Base-by-base conservation (phyloP, 2,329 filamentous ascomycete genomes). In the Aspergillus arachidicola region DNA sequence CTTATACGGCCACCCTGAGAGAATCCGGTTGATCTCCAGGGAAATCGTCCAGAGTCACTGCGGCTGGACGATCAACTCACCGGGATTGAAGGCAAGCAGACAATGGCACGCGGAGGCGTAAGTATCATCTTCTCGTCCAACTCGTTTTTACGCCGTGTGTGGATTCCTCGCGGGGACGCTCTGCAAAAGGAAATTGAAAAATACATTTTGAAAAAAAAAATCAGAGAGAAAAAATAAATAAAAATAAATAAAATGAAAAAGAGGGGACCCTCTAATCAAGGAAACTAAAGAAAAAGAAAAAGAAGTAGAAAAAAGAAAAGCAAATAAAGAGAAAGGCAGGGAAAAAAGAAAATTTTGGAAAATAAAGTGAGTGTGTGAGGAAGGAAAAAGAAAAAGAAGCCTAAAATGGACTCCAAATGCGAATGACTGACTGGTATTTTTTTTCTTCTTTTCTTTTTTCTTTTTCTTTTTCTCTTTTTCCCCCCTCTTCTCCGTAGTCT, bases 41-140 rank as follows among this genome's bases (percentile, higher is more conserved):
- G 32, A 36, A 38, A 55, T 38, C 38, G 7, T 55, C 51, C 11
- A 55, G 34, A 55, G 34, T 28, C 32, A 48, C 45, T 32, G 45
- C 48, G 48, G 58, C 58, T 54, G 48, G 51, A 38, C 51, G 51
- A 55, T 55, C 51, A 55, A 32, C 32, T 38, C 30, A n/a, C 51
- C 32, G 12, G 51, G 32, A 55, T 55, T 16, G 51, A 36, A n/a
- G 32, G 21, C 51, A 55, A 55, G 51, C 21, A 38, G 51, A 54
- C 51, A 55, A 55, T 55, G 51, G 51, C 51, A 55, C 32, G 51
- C 50, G 50, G 50, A 54, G 50, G 50, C 51, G 51, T 34, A 38
- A 55, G 32, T 55, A 55, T 55, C 51, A 55, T 55, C 51, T 38
- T 55, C 32, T 55, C n/a, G 34, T 55, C 51, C 51, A n/a, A 55